A percentile compares a stretch with the other conserved stretches of the same genome.
phyloP scores from a whole-genome alignment of 768 basidiomycete genomes.

The Mycena vulgaris region DNA sequence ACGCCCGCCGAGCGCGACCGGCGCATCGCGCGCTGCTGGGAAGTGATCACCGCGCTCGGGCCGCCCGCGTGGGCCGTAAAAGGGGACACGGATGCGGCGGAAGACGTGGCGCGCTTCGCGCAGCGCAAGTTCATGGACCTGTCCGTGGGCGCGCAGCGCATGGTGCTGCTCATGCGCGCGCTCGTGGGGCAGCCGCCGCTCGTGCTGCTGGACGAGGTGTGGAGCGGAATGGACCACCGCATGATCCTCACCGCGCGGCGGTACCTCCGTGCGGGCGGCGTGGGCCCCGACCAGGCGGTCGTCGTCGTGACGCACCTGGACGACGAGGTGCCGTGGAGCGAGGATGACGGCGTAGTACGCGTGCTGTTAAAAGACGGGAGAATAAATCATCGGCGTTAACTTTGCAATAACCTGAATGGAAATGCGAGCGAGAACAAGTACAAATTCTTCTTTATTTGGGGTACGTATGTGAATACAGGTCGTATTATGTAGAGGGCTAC shows the following conservation, averaged over 20 bases:
- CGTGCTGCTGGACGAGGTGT: slow-evolving; percentile 92
- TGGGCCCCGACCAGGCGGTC: slow-evolving; percentile 77
- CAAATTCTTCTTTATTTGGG: slow-evolving; percentile 36
- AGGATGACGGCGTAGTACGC: slow-evolving; percentile 59
- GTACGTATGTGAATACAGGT: too few relatives aligned
- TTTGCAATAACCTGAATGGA: too few relatives aligned
- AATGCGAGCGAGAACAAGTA: slow-evolving; percentile 55
- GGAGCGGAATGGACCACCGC: slow-evolving; percentile 87
- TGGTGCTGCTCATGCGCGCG: slow-evolving; percentile 89
- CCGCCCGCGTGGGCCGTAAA: slow-evolving; percentile 64
- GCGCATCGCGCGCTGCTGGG: slow-evolving; percentile 60
- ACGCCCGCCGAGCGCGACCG: slow-evolving; percentile 53
- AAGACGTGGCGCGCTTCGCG: slow-evolving; percentile 55
- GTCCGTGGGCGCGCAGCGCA: slow-evolving; percentile 80
- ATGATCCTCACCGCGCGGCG: slow-evolving; percentile 77
- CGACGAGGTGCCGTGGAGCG: slow-evolving; percentile 90
- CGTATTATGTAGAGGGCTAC: too few relatives aligned
- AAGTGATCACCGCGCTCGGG: slow-evolving; percentile 77
- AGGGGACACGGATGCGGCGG: background rate
- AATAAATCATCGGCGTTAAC: too few relatives aligned
- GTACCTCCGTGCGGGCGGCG: slow-evolving; percentile 73
- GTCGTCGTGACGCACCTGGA: slow-evolving; percentile 94
- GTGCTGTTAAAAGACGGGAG: background rate
- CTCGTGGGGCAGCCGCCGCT: slow-evolving; percentile 82
- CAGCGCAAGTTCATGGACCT: slow-evolving; percentile 71